Evolutionary conservation across 345 rosid species (phyloP), one percentile per base, ranked within the genome.

Genomic region (Pugionium dolabratum): DNA sequence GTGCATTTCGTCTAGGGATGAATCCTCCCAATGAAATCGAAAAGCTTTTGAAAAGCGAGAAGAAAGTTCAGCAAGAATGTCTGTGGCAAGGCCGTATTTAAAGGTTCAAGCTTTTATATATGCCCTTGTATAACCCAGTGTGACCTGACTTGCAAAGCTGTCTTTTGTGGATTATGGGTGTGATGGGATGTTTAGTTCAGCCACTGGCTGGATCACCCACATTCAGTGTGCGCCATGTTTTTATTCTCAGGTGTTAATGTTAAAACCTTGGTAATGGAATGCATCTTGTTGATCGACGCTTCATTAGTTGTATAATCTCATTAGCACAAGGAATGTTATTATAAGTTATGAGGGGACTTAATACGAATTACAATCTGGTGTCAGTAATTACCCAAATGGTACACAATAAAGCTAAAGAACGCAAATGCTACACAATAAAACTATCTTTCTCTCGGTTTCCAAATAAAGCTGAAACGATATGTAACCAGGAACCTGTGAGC

Each of bases 51-150:
- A 82, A 79, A 64, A 64, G 34, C 4, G 83, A 72, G 44, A 76
- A 72, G 44, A 76, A 82, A 62, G 84, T 79, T 11, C 63, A 65
- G 35, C 62, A 56, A 7, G 86, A 84, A 9, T 78, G 91, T 69
- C 62, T 91, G 46, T 88, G 96, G 89, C 82, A 82, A n/a, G 88
- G 86, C 33, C 82, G 82, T 30, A 79, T 87, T 41, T 85, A 75
- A 79, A 34, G 29, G 40, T 49, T 61, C 6, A 9, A 40, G 8
- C 45, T 55, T 37, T 61, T 66, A 52, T 59, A 31, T 58, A 34
- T 59, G 28, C 49, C 50, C 31, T 52, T 66, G 72, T 66, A 66
- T 53, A n/a, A 73, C 59, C 49, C 31, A 56, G 36, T 46, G 47
- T n/a, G 8, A 36, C 39, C 3, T 55, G 18, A 18, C 18, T 18